Percentiles rank a stretch among this genome's conserved stretches.
Evolutionary conservation across 768 basidiomycete species (phyloP).

Genomic region (Erythrobasidium yunnanense): DNA sequence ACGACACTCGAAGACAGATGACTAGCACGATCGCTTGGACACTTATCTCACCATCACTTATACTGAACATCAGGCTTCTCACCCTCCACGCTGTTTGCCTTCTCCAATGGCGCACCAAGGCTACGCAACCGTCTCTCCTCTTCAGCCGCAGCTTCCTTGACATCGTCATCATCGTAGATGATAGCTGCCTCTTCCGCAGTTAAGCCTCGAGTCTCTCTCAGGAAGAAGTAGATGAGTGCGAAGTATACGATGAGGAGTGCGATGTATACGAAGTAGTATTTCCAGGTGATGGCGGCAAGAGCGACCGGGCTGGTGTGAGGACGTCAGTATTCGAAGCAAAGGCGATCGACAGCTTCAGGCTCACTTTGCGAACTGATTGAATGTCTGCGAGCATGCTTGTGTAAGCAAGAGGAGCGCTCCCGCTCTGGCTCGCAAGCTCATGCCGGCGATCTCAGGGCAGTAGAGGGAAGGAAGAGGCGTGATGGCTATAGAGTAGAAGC

Average conservation of each 20-base stretch:
- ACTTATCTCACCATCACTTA: too few species aligned
- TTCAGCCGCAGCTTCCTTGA: conserved; percentile 3
- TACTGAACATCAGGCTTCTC: too few species aligned
- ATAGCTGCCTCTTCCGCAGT: conserved; percentile 21
- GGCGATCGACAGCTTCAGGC: conserved; percentile 53
- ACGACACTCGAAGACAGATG: too few species aligned
- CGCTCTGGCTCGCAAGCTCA: conserved; percentile 11
- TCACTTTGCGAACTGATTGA: conserved; percentile 56
- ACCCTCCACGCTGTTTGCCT: too few species aligned
- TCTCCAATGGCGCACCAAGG: too few species aligned
- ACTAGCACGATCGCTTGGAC: too few species aligned
- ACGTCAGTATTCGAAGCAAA: conserved; percentile 53
- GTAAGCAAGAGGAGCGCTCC: conserved; percentile 53
- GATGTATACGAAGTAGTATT: conserved; percentile 44
- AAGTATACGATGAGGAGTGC: conserved; percentile 40
- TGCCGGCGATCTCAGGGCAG: conserved; percentile 15
- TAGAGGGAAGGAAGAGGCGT: conserved; percentile 14
- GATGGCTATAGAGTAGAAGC: neutral
- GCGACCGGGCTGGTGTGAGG: conserved; percentile 42
- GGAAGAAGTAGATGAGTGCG: neutral
- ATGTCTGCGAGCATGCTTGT: conserved; percentile 50
- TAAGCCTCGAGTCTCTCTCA: too few species aligned
- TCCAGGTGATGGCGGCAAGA: neutral
- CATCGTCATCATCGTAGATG: conserved; percentile 9
- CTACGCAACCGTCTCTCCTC: conserved; percentile 2